A percentile compares a stretch with the other conserved stretches of the same genome.
Evolutionary conservation across 257 asterid genomes (phyloP).

Genomic region (Prunella vulgaris): DNA sequence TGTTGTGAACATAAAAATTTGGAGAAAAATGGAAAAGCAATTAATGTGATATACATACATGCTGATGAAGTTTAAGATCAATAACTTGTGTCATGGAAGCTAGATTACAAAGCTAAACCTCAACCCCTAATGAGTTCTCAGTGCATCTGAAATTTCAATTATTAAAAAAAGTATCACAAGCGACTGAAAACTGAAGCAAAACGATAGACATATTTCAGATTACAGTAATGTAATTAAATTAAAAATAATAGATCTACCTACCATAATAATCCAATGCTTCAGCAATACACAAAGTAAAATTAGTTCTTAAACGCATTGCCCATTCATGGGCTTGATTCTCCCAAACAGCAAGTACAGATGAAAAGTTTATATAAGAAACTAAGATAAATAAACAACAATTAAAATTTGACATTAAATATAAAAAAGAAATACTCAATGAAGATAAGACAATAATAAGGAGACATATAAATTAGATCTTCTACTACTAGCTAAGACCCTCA

Average conservation of each 20-base stretch:
- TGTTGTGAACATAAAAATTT: conserved; percentile 3
- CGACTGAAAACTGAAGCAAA: conserved; percentile 19
- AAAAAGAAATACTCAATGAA: too few relatives aligned
- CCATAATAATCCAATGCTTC: too few relatives aligned
- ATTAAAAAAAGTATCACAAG: conserved; percentile 25
- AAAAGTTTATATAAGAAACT: too few relatives aligned
- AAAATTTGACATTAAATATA: too few relatives aligned
- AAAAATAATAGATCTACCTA: neutral
- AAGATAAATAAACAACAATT: too few relatives aligned
- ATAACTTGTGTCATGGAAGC: conserved; percentile 85
- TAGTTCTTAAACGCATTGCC: too few relatives aligned
- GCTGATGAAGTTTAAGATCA: conserved; percentile 94
- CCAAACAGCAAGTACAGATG: too few relatives aligned
- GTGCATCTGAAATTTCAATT: conserved; percentile 86
- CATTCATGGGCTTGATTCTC: too few relatives aligned
- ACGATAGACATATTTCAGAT: neutral
- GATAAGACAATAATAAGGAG: too few relatives aligned
- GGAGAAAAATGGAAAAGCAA: conserved; percentile 8
- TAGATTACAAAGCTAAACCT: conserved; percentile 68
- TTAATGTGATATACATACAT: conserved; percentile 56
- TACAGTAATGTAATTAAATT: neutral
- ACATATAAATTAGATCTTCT: too few relatives aligned
- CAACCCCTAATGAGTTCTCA: conserved; percentile 83
- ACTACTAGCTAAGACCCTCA: too few relatives aligned
- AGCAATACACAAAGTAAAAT: too few relatives aligned